Evolutionary conservation across 2,329 filamentous ascomycete species (phyloP).

Genomic region (Aspergillus aculeatinus): DNA sequence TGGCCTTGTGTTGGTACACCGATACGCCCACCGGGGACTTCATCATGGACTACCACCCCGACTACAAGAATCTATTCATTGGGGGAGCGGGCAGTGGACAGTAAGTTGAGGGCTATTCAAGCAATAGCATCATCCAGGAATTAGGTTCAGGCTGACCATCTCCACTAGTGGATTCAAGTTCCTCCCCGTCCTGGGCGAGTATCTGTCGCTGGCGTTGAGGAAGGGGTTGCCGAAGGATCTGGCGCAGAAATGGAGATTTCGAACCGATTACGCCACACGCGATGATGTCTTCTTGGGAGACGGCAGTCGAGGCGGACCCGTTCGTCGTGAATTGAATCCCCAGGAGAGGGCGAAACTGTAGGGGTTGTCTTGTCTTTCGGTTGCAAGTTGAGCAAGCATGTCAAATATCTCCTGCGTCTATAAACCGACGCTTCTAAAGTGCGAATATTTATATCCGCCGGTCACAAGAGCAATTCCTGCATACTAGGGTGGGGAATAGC

Average conservation of each 20-base stretch:
- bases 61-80: constrained; percentile 42
- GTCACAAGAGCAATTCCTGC: too few species aligned
- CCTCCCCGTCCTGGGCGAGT: constrained; percentile 58
- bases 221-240: constrained; percentile 50
- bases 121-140: fast-evolving
- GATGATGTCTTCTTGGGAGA: constrained; percentile 23
- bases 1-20: constrained; percentile 68
- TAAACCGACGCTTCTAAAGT: too few species aligned
- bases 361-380: too few species aligned
- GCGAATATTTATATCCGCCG: too few species aligned
- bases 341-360: constrained; percentile 12
- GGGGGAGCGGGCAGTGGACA: constrained; percentile 32
- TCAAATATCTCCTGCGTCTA: too few species aligned
- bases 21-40: constrained; percentile 69
- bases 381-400: too few species aligned
- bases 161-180: constrained; percentile 62
- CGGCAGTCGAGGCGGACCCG: constrained; percentile 34
- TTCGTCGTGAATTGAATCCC: constrained; percentile 25
- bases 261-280: constrained; percentile 20
- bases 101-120: constrained; percentile 17
- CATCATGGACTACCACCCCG: constrained; percentile 65
- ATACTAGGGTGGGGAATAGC: too few species aligned
- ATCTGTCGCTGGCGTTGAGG: constrained; percentile 58
- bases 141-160: background rate
- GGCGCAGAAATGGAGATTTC: constrained; percentile 57